phyloP scores from a whole-genome alignment of 1,284 basidiomycete genomes.

The Leccinum huronense region DNA sequence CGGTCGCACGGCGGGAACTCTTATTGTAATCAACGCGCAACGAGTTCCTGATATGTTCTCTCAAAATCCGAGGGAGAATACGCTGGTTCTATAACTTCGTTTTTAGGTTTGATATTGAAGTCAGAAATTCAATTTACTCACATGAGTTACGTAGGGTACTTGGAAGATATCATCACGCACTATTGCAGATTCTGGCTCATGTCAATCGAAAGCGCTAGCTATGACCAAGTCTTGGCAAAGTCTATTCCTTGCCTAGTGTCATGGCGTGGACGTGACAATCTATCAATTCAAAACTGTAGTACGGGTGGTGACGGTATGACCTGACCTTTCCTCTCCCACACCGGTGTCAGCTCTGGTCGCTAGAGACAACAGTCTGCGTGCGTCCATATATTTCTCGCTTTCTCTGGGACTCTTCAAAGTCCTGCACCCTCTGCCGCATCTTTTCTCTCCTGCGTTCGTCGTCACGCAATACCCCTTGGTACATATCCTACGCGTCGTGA shows the following conservation, averaged over 20 bases:
- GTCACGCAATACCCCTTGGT: constrained; percentile 83
- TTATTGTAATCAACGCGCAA: no score
- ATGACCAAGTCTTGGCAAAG: neutral
- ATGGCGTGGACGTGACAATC: neutral
- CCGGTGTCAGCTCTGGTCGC: constrained; percentile 14
- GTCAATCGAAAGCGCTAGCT: constrained; percentile 11
- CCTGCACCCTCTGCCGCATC: constrained; percentile 62
- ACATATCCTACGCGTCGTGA: constrained; percentile 72
- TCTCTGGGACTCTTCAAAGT: constrained; percentile 61
- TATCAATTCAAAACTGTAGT: neutral
- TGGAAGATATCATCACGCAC: constrained; percentile 18
- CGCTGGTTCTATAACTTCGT: no score
- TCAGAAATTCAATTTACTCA: neutral
- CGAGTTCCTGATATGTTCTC: no score
- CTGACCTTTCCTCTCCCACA: constrained; percentile 7
- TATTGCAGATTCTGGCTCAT: constrained; percentile 8
- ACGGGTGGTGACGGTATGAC: neutral
- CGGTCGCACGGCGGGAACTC: no score
- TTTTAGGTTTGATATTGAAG: constrained; percentile 7
- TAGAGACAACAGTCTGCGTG: constrained; percentile 51
- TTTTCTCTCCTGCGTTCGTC: constrained; percentile 79
- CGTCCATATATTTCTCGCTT: constrained; percentile 69
- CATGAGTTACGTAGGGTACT: constrained; percentile 17
- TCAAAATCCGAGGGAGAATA: no score
- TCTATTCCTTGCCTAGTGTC: neutral